Conservation (phyloP, 768 basidiomycete genomes). For the Tephrocybe sp. region DNA sequence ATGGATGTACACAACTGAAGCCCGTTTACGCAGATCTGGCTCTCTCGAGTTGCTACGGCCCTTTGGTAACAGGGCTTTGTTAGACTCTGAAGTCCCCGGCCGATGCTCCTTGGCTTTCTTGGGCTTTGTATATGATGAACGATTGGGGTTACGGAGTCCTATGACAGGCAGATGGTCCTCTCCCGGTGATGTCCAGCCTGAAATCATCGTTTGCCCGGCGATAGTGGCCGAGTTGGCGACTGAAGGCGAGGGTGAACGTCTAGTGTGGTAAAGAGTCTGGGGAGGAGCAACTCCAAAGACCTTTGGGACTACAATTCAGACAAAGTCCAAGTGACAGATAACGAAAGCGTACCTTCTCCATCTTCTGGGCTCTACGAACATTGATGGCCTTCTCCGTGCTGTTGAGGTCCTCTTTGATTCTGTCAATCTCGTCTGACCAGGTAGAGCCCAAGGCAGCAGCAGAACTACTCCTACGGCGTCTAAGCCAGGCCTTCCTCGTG, state of each 20-base stretch:
- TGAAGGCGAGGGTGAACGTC: conserved; percentile 43
- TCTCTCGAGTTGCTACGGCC: conserved; percentile 16
- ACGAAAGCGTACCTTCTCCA: conserved; percentile 71
- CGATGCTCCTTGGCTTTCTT: conserved; percentile 43
- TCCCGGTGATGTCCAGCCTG: conserved; percentile 21
- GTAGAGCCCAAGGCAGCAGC: conserved; percentile 44
- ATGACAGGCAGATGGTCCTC: conserved; percentile 20
- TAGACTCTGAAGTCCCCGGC: conserved; percentile 69
- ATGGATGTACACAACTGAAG: conserved; percentile 65
- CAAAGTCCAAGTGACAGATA: neutral
- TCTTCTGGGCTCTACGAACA: conserved; percentile 79
- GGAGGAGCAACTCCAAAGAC: conserved; percentile 84
- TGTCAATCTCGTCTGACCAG: conserved; percentile 59
- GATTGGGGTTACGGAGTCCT: conserved; percentile 44
- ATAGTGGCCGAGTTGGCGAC: conserved; percentile 19
- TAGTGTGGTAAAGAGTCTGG: conserved; percentile 74
- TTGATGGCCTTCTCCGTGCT: conserved; percentile 77
- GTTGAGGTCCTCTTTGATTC: conserved; percentile 69
- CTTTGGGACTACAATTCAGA: conserved; percentile 34
- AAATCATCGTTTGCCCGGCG: conserved; percentile 14
- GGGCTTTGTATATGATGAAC: conserved; percentile 45
- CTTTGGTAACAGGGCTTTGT: conserved; percentile 45
- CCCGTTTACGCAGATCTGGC: conserved; percentile 14
- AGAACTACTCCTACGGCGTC: conserved; percentile 54
- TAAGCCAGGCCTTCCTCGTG: conserved; percentile 42